These are phyloP conservation scores for Melaleuca alternifolia DNA, from an alignment of 345 rosid species.

Conservation along the genomic window DNA sequence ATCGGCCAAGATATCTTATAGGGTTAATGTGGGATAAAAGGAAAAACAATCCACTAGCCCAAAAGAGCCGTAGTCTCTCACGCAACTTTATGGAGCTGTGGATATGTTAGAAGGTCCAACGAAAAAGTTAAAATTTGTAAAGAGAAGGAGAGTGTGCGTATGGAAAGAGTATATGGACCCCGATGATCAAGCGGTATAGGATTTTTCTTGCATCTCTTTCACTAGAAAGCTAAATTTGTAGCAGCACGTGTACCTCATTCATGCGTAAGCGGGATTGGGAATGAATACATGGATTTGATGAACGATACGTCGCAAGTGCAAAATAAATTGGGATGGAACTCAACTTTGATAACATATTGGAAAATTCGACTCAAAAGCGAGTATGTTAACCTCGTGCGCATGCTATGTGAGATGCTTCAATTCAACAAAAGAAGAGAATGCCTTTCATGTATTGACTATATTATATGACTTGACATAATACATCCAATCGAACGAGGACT, in stretches of 20 bases:
- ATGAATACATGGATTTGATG: rapidly evolving
- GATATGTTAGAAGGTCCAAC: neutral
- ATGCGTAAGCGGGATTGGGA: neutral
- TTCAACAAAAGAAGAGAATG: neutral
- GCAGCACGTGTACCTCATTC: neutral
- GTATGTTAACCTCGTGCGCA: neutral
- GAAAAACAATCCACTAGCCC: neutral
- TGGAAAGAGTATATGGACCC: neutral
- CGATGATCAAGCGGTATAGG: neutral
- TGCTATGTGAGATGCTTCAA: neutral
- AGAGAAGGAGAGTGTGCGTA: neutral
- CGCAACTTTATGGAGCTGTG: neutral
- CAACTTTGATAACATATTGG: neutral
- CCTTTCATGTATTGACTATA: too few relatives aligned
- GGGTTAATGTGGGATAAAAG: neutral
- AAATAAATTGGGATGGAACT: neutral
- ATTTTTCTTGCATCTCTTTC: neutral
- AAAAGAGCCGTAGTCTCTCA: neutral
- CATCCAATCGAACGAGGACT: too few relatives aligned
- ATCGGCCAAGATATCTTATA: neutral
- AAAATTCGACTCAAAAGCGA: neutral
- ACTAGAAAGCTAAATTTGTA: neutral
- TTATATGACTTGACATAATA: too few relatives aligned
- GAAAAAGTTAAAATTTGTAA: neutral
- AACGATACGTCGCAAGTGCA: neutral